A percentile compares a stretch with the other conserved stretches of the same genome.
Evolutionary conservation across 805 yeast genomes (phyloP).

Genomic region (Kodamaea nitidulidarum): DNA sequence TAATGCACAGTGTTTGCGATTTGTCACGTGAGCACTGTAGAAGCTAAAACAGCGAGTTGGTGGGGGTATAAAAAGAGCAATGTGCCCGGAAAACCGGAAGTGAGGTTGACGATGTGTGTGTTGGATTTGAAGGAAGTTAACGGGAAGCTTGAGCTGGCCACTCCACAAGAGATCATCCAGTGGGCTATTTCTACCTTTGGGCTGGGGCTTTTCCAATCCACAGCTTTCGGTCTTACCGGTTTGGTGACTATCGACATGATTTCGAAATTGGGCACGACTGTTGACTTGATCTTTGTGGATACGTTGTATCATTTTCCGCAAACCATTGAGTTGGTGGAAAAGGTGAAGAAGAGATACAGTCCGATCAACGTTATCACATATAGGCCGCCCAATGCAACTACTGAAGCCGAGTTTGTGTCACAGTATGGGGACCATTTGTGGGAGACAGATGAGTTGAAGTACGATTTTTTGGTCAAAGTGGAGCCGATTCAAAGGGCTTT

Average conservation of each 20-base stretch:
- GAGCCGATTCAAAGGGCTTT: slow-evolving; percentile 91
- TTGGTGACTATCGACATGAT: slow-evolving; percentile 83
- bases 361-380: slow-evolving; percentile 56
- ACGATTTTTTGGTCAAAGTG: slow-evolving; percentile 85
- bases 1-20: neutral
- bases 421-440: slow-evolving; percentile 76
- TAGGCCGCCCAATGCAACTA: slow-evolving; percentile 55
- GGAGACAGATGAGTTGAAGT: slow-evolving; percentile 75
- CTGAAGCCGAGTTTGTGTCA: slow-evolving; percentile 59
- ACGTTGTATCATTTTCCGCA: slow-evolving; percentile 95
- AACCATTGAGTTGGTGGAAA: slow-evolving; percentile 68
- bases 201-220: slow-evolving; percentile 69
- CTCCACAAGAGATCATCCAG: slow-evolving; percentile 68
- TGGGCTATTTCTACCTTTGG: slow-evolving; percentile 90
- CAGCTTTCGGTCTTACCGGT: slow-evolving; percentile 94
- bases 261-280: slow-evolving; percentile 47
- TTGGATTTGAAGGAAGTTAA: slow-evolving; percentile 60
- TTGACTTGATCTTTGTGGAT: slow-evolving; percentile 82
- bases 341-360: slow-evolving; percentile 51
- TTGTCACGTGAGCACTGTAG: slow-evolving; percentile 1
- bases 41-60: too few relatives aligned
- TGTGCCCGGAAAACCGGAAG: neutral
- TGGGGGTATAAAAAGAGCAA: neutral
- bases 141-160: slow-evolving; percentile 46
- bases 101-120: slow-evolving; percentile 1